These are phyloP conservation scores for Rhynchosporium secalis DNA, from an alignment of 2,329 filamentous ascomycete genomes.

Conservation along the genomic window DNA sequence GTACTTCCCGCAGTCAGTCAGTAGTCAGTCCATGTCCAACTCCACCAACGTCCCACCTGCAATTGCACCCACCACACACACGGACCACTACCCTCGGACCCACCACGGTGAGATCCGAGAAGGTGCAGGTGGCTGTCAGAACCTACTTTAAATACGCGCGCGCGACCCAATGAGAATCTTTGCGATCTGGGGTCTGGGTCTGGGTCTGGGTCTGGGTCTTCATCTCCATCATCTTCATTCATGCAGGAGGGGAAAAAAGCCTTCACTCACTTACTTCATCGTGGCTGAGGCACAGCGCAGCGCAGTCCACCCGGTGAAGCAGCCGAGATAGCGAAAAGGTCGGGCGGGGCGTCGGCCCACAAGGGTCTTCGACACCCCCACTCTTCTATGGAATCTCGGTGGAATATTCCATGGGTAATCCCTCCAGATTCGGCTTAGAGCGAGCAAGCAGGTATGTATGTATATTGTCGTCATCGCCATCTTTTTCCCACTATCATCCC, in stretches of 20 bases:
- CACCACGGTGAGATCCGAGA: slow-evolving; percentile 5
- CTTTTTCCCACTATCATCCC: neutral
- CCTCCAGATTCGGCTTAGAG: slow-evolving; percentile 3
- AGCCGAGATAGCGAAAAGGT: neutral
- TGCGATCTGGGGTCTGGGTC: neutral
- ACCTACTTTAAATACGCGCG: neutral
- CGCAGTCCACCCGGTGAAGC: neutral
- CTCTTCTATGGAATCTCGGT: neutral
- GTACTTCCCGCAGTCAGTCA: neutral
- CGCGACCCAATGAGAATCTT: slow-evolving; percentile 7
- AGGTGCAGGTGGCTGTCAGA: slow-evolving; percentile 4
- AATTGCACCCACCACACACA: neutral
- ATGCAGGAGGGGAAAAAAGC: neutral
- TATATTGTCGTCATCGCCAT: slow-evolving; percentile 1
- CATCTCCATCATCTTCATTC: neutral
- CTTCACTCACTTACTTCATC: neutral
- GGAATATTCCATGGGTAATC: neutral
- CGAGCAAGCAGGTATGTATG: too few relatives aligned
- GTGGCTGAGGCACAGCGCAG: slow-evolving; percentile 1
- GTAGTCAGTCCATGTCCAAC: neutral
- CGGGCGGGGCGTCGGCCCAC: neutral
- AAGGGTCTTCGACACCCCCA: neutral
- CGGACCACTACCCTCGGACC: neutral
- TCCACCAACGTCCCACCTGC: too few relatives aligned
- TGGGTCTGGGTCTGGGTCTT: too few relatives aligned